phyloP scores from a whole-genome alignment of 2,329 filamentous ascomycete genomes.

The Aureobasidium sp. region DNA sequence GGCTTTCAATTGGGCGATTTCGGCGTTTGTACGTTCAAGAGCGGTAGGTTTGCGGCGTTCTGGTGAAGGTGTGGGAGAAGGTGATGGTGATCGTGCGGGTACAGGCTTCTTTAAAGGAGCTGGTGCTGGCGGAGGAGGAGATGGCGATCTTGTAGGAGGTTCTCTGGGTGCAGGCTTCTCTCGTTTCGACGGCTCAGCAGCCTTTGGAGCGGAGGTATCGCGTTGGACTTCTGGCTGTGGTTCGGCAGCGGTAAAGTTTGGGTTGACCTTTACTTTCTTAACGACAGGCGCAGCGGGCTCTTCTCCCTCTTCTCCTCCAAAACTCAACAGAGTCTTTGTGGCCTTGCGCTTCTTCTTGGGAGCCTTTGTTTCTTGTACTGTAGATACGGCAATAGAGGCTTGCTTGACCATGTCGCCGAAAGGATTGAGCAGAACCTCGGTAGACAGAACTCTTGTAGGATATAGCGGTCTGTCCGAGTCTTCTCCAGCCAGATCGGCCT shows the following conservation, averaged over 20 bases:
- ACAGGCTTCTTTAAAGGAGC: not conserved
- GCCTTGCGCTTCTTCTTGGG: conserved; percentile 51
- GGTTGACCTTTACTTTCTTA: conserved; percentile 74
- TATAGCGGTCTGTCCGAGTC: conserved; percentile 81
- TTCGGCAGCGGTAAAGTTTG: conserved; percentile 53
- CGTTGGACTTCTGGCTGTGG: conserved; percentile 15
- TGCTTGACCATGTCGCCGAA: conserved; percentile 74
- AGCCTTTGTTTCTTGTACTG: conserved; percentile 36
- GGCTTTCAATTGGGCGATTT: conserved; percentile 71
- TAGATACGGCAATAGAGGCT: conserved; percentile 45
- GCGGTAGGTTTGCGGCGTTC: conserved; percentile 13
- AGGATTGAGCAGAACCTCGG: conserved; percentile 72
- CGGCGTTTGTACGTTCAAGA: conserved; percentile 65
- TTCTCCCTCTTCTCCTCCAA: conserved; percentile 56
- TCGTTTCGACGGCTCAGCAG: conserved; percentile 6
- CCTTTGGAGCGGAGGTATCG: conserved; percentile 6
- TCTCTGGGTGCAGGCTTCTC: not conserved
- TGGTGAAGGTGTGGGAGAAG: conserved; percentile 24
- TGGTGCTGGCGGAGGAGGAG: not conserved
- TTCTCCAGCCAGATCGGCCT: conserved; percentile 68
- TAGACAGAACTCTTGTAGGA: conserved; percentile 64
- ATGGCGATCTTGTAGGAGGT: not conserved
- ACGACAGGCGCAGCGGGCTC: conserved; percentile 49
- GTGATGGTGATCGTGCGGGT: conserved; percentile 16
- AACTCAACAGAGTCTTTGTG: conserved; percentile 69